Conservation (phyloP, 2,329 filamentous ascomycete genomes). For the Botryosphaeria dothidea region DNA sequence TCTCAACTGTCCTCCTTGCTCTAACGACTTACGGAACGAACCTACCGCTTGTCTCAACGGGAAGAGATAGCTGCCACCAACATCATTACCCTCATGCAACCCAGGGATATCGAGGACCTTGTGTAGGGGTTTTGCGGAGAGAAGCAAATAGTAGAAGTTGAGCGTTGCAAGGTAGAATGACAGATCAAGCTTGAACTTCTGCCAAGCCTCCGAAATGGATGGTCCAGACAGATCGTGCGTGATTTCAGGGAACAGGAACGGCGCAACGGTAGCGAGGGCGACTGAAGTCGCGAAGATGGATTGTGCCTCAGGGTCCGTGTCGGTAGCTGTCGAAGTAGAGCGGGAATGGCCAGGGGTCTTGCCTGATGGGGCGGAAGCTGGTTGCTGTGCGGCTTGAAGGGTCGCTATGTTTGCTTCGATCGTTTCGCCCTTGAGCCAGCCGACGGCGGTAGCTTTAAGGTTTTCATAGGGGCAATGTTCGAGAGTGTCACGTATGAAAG, state of each 20-base stretch:
- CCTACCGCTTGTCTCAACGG: conserved; percentile 42
- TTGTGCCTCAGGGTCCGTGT: conserved; percentile 13
- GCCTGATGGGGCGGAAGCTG: conserved; percentile 23
- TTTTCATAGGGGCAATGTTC: conserved; percentile 56
- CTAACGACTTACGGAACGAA: conserved; percentile 39
- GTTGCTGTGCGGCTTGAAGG: conserved; percentile 16
- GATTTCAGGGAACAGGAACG: conserved; percentile 54
- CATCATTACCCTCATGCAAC: conserved; percentile 41
- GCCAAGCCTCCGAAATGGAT: conserved; percentile 34
- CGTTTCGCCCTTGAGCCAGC: conserved; percentile 63
- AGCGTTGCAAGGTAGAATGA: conserved; percentile 57
- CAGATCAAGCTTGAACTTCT: conserved; percentile 53
- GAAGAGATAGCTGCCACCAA: conserved; percentile 45
- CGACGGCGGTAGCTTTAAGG: conserved; percentile 58
- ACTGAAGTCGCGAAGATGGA: conserved; percentile 52
- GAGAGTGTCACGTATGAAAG: conserved; percentile 57
- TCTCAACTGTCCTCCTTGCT: conserved; percentile 34
- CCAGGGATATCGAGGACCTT: conserved; percentile 47
- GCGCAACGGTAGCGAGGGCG: conserved; percentile 50
- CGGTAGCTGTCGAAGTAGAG: conserved; percentile 15
- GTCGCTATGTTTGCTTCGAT: conserved; percentile 46
- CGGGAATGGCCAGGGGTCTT: conserved; percentile 18
- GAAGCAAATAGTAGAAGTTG: conserved; percentile 60
- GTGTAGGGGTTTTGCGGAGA: conserved; percentile 52
- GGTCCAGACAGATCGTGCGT: conserved; percentile 41